These are phyloP conservation scores for Quercus tomentella DNA, from an alignment of 331 rosid species.

Conservation along the genomic window DNA sequence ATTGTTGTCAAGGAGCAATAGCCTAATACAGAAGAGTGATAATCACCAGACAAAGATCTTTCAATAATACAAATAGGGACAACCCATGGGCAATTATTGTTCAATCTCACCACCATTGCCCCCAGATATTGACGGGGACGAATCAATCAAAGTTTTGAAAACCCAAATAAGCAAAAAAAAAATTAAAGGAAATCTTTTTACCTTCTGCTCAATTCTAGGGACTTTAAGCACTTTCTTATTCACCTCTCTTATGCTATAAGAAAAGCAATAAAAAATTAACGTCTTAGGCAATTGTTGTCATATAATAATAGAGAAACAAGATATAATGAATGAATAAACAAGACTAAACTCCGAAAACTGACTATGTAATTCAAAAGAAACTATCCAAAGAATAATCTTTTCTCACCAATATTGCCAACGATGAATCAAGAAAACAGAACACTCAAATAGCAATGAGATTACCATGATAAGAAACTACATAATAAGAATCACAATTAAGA, in stretches of 20 bases:
- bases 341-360: neutral
- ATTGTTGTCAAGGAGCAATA: neutral
- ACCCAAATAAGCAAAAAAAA: neutral
- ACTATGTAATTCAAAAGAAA: neutral
- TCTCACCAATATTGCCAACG: neutral
- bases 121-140: neutral
- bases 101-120: neutral
- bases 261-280: conserved; percentile 7
- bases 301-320: neutral
- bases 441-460: neutral
- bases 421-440: neutral
- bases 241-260: conserved; percentile 83
- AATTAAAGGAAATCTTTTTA: conserved; percentile 11
- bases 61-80: neutral
- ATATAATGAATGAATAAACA: neutral
- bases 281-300: neutral
- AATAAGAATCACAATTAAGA: conserved; percentile 6
- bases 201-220: conserved; percentile 94
- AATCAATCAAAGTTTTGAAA: neutral
- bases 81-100: neutral
- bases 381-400: neutral
- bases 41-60: neutral
- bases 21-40: neutral
- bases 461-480: neutral
- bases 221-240: conserved; percentile 89